Percentiles rank a stretch among this genome's conserved stretches.
Conservation (phyloP, 2,329 filamentous ascomycete species). For the Neurospora sp. region DNA sequence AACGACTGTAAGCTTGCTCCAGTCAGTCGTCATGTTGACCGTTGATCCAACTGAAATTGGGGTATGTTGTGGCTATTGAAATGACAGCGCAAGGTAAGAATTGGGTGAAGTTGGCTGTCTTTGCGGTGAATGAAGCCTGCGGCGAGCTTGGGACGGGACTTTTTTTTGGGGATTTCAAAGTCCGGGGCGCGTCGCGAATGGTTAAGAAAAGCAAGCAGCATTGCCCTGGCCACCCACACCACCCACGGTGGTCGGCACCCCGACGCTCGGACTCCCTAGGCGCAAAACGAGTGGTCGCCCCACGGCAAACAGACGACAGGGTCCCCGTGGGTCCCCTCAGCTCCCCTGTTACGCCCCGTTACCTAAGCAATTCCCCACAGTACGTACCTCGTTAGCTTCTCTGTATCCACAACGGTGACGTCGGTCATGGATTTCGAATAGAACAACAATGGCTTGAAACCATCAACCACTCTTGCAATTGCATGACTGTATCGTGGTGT, state of each 20-base stretch:
- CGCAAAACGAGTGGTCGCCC: neutral
- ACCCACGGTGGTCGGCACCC: neutral
- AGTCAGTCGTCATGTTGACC: slow-evolving; percentile 37
- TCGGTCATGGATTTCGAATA: neutral
- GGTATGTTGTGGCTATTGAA: neutral
- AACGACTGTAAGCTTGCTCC: slow-evolving; percentile 57
- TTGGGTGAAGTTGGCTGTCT: neutral
- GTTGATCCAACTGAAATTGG: neutral
- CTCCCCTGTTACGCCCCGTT: neutral
- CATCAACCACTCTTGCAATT: neutral
- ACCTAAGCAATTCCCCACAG: neutral
- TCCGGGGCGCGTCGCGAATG: neutral
- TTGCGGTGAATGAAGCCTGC: neutral
- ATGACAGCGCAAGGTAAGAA: neutral
- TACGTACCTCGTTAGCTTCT: neutral
- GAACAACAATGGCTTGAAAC: neutral
- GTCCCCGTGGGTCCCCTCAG: neutral
- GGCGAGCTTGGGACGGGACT: neutral
- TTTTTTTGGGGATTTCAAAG: neutral
- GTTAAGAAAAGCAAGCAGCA: neutral
- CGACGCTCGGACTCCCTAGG: neutral
- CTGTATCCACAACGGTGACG: neutral
- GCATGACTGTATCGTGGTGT: neutral
- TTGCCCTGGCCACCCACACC: neutral
- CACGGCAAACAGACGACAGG: neutral